Percentiles rank a stretch among this genome's conserved stretches.
These are phyloP conservation scores for Aegilops speltoides DNA, from an alignment of 176 grass and related monocot genomes.

Conservation along the genomic window DNA sequence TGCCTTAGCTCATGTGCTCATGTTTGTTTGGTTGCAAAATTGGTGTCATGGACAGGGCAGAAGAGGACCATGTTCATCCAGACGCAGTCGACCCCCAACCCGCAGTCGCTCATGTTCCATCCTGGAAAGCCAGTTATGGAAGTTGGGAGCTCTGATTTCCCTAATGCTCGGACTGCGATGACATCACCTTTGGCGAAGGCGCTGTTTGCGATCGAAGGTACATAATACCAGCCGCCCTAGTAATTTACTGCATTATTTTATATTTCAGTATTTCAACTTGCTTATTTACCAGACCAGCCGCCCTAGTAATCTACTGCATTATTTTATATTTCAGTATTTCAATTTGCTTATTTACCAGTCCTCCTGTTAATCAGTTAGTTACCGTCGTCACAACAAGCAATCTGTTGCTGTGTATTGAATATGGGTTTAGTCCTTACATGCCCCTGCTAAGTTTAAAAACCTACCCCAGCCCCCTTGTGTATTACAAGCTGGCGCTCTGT, in stretches of 20 bases:
- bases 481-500: neutral
- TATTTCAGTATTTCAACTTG: neutral
- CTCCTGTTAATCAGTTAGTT: neutral
- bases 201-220: conserved; percentile 82
- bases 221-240: neutral
- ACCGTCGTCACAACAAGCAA: neutral
- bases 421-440: neutral
- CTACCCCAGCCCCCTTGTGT: no score
- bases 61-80: conserved; percentile 98
- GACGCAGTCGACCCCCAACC: conserved; percentile 88
- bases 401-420: neutral
- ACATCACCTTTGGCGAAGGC: conserved; percentile 84
- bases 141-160: conserved; percentile 94
- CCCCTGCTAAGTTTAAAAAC: neutral
- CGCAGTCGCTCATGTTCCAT: conserved; percentile 94
- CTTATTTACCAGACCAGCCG: neutral
- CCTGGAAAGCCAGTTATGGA: conserved; percentile 95
- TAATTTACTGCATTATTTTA: neutral
- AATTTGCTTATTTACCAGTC: neutral
- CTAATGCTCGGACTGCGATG: conserved; percentile 73
- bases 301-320: neutral
- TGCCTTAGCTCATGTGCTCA: neutral
- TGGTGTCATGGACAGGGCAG: conserved; percentile 56
- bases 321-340: neutral
- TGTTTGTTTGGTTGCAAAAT: neutral